Evolutionary conservation across 1,284 basidiomycete species (phyloP), one percentile per base, ranked within the genome.

Genomic region (Leccinum fallax): DNA sequence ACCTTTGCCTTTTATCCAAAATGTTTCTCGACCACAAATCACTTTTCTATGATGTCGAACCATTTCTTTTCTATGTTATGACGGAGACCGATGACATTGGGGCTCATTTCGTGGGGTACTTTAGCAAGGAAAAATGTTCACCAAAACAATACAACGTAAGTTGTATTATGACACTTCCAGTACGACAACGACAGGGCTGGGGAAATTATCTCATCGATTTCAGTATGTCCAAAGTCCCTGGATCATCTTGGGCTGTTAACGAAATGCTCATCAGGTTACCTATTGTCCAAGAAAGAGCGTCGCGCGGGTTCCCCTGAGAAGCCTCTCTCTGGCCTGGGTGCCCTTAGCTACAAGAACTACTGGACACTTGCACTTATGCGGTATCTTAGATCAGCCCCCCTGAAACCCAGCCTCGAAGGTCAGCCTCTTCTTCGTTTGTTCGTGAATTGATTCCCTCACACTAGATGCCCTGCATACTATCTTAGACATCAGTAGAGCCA

Each of bases 1-100:
- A 99, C 74, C 85, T 99, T n/a, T 99, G 97, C 78, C 83, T 99
- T 60, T 83, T 99, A 32, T 97, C 97, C 61, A 99, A 98, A 78
- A 98, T 98, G 94, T 99, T 99, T 76, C 86, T 99, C 67, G 96
- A 99, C 74, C 97, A 98, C 81, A 99, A 99, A 79, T 98, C 97
- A 21, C 86, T 99, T 51, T 99, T 99, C 79, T 99, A 99, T 79
- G 97, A 99, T 76, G 97, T 99, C 63, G 97, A 99, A 77, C 97
- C 97, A 0, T 99, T 99, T 79, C 80, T 99, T 34, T 99, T 99
- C 79, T 99, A 99, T 77, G 94, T 99, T 69, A 95, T 98, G 80
- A 93, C 96, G 3, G 93, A 98, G 76, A 84, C 87, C 61, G 94
- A 98, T 78, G 93, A 95, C 55, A 78, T 85, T 49, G 97, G 97